These are phyloP conservation scores for Melanogaster broomeanus DNA, from an alignment of 768 basidiomycete species.

Conservation along the genomic window DNA sequence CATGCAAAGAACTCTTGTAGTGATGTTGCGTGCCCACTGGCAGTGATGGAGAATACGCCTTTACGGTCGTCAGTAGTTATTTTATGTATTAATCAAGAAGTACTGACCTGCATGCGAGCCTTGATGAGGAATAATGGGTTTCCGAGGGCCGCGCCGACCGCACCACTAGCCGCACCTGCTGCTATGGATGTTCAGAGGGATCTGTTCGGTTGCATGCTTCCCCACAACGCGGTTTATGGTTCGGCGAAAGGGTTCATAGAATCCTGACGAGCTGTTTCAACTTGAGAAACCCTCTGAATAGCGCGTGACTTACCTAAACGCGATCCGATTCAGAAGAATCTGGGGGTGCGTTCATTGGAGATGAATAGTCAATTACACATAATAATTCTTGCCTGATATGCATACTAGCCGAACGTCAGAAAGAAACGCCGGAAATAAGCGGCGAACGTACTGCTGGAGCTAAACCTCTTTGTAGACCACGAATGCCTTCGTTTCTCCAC, in stretches of 20 bases:
- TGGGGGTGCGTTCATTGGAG: conserved; percentile 33
- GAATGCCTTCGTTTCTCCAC: conserved; percentile 84
- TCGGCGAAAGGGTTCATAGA: conserved; percentile 91
- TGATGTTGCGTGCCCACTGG: conserved; percentile 95
- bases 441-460: conserved; percentile 72
- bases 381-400: conserved; percentile 72
- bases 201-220: conserved; percentile 58
- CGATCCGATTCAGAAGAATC: conserved; percentile 91
- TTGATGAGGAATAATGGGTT: conserved; percentile 95
- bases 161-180: conserved; percentile 89
- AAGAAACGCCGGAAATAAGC: neutral
- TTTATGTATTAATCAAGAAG: neutral
- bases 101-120: conserved; percentile 88
- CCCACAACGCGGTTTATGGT: conserved; percentile 71
- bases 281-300: neutral
- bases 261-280: conserved; percentile 54
- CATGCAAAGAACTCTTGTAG: conserved; percentile 85
- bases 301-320: conserved; percentile 63
- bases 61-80: neutral
- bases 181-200: conserved; percentile 75
- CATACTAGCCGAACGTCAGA: conserved; percentile 57
- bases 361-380: neutral
- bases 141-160: conserved; percentile 82
- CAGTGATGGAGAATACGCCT: conserved; percentile 93
- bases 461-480: conserved; percentile 92